phyloP scores from a whole-genome alignment of 441 rosid species.

The Brassica hybrid region DNA sequence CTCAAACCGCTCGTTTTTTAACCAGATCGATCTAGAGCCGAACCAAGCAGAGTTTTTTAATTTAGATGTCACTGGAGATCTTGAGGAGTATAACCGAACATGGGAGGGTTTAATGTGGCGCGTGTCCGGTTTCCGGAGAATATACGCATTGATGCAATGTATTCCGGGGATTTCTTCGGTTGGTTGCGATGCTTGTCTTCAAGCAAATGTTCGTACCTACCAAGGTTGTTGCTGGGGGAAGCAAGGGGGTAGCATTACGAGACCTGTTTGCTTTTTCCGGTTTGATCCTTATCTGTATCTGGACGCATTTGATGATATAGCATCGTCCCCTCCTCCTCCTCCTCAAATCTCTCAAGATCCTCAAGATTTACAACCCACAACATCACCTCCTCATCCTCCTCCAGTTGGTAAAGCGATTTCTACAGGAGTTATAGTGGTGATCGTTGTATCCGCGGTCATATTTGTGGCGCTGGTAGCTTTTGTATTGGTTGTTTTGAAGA shows the following conservation, averaged over 20 bases:
- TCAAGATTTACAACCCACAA: conserved; percentile 5
- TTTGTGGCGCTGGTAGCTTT: not conserved
- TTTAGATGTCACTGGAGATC: not conserved
- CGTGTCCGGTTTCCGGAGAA: not conserved
- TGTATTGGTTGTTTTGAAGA: not conserved
- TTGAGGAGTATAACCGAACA: not conserved
- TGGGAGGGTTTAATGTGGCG: conserved; percentile 19
- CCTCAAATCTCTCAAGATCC: conserved; percentile 19
- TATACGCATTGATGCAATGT: conserved; percentile 43
- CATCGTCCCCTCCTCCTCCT: conserved; percentile 12
- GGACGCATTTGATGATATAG: conserved; percentile 16
- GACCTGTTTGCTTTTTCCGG: conserved; percentile 34
- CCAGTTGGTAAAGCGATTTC: not conserved
- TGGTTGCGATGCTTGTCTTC: conserved; percentile 34
- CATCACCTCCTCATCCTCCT: not conserved
- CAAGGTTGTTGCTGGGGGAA: conserved; percentile 29
- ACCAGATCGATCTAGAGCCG: too few relatives aligned
- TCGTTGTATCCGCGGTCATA: conserved; percentile 9
- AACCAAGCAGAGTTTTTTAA: too few relatives aligned
- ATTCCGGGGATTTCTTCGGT: conserved; percentile 34
- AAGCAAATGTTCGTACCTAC: conserved; percentile 16
- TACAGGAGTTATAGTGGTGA: not conserved
- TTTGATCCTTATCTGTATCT: conserved; percentile 33
- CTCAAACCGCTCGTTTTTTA: too few relatives aligned
- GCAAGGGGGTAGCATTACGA: conserved; percentile 29